phyloP scores from a whole-genome alignment of 2,329 filamentous ascomycete species.

The Ophiocordyceps australis region DNA sequence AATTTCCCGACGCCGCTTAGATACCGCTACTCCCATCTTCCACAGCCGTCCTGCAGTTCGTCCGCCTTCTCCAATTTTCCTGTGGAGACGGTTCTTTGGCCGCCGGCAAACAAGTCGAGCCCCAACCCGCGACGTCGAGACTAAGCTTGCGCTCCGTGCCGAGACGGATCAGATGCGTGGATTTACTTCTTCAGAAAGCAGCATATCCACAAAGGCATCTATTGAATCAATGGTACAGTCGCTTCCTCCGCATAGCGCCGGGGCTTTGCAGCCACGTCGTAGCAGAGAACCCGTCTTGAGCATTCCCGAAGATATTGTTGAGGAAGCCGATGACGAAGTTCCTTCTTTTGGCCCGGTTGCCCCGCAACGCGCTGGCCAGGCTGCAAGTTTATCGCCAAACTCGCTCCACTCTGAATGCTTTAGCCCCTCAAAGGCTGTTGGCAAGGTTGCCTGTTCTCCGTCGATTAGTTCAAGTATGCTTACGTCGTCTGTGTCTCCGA shows the following conservation, averaged over 20 bases:
- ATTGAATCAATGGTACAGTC: too few relatives aligned
- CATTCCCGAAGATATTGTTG: constrained; percentile 17
- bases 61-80: constrained; percentile 28
- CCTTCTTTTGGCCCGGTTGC: constrained; percentile 6
- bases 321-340: constrained; percentile 33
- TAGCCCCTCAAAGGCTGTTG: too few relatives aligned
- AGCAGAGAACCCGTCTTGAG: constrained; percentile 10
- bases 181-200: background rate
- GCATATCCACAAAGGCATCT: too few relatives aligned
- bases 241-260: too few relatives aligned
- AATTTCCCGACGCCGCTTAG: constrained; percentile 8
- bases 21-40: constrained; percentile 12
- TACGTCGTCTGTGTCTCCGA: constrained; percentile 17
- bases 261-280: too few relatives aligned
- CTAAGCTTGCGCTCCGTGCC: too few relatives aligned
- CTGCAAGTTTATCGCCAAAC: constrained; percentile 7
- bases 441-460: constrained; percentile 10
- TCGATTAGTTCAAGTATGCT: constrained; percentile 10
- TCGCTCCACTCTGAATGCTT: too few relatives aligned
- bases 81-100: constrained; percentile 32
- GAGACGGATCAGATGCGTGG: constrained; percentile 1
- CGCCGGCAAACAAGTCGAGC: too few relatives aligned
- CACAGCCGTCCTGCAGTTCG: constrained; percentile 26
- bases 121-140: too few relatives aligned
- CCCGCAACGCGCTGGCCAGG: constrained; percentile 6